Base-by-base conservation (phyloP, 2,329 filamentous ascomycete genomes). In the Claviceps pazoutovae region DNA sequence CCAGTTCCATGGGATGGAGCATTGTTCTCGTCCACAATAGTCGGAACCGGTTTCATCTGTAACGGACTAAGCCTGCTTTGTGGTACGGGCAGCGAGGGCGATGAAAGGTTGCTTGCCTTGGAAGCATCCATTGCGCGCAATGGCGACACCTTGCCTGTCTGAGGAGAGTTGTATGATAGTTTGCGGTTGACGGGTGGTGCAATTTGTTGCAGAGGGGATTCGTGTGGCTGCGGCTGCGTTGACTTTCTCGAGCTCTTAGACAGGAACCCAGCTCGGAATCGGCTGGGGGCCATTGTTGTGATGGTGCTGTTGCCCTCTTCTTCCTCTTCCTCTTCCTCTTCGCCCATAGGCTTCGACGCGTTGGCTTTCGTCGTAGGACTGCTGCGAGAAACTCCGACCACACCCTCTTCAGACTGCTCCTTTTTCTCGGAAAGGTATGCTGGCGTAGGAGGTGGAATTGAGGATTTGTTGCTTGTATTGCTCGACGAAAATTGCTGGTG, bases 191-290 rank as follows among this genome's bases (percentile, higher is more conserved):
- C 67, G 7, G 74, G 73, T 14, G 80, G 74, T 13, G 80, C 76
- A 1, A 76, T 70, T 14, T 70, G 69, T 14, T 78, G 74, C 4
- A 78, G 67, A 4, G 86, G 84, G 3, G 85, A 88, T 49, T 78
- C 82, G 46, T 76, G 71, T 2, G 69, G 61, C 1, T 76, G 71
- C 2, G 56, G 46, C 42, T 66, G 68, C 39, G 69, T 61, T 2
- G 72, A 71, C 2, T 64, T 60, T 44, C 70, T 67, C 42, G 67
- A 58, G 38, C 59, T 61, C 62, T 78, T 78, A 71, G 86, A 82
- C 23, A 97, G 71, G 65, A 95, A 95, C 5, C 91, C 91, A 2
- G 89, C 78, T 60, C 95, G 87, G 70, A 97, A 97, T 44, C 91
- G 80, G 68, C 79, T 86, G 49, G 79, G 79, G 37, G 67, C 59